Evolutionary conservation across 768 basidiomycete genomes (phyloP).

Genomic region (Pleurotus sapidus): DNA sequence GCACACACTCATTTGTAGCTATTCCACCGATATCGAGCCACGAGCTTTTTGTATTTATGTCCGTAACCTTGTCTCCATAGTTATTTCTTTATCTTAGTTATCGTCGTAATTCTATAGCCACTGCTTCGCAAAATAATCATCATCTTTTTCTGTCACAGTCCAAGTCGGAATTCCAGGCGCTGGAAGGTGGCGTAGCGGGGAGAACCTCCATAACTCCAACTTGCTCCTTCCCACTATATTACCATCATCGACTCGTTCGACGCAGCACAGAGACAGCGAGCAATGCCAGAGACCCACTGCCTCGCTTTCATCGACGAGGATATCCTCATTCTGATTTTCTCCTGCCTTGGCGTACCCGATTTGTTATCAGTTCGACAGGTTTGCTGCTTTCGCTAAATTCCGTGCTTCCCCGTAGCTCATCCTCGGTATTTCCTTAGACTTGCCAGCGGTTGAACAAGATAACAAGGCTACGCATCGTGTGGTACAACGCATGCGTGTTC

Average conservation of each 20-base stretch:
- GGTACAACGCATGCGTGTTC: slow-evolving; percentile 46
- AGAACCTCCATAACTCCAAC: background rate
- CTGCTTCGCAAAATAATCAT: too few species aligned
- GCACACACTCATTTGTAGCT: background rate
- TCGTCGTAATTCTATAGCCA: background rate
- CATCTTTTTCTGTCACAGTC: too few species aligned
- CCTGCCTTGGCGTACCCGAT: slow-evolving; percentile 33
- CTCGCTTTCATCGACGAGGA: slow-evolving; percentile 25
- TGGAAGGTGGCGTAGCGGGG: too few species aligned
- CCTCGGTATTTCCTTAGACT: slow-evolving; percentile 29
- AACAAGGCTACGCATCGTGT: slow-evolving; percentile 50
- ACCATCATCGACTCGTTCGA: background rate
- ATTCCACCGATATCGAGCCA: background rate
- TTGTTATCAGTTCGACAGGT: slow-evolving; percentile 44
- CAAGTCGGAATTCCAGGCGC: too few species aligned
- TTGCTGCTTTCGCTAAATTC: background rate
- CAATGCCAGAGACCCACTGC: background rate
- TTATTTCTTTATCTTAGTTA: background rate
- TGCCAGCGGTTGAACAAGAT: slow-evolving; percentile 44
- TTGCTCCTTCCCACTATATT: background rate
- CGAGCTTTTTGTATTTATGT: background rate
- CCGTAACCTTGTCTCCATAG: background rate
- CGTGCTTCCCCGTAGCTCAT: too few species aligned
- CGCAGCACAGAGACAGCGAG: background rate
- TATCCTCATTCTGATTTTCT: slow-evolving; percentile 31